Conservation (phyloP, 192 early-diverging fungal genomes). For the Entomortierella beljakovae region DNA sequence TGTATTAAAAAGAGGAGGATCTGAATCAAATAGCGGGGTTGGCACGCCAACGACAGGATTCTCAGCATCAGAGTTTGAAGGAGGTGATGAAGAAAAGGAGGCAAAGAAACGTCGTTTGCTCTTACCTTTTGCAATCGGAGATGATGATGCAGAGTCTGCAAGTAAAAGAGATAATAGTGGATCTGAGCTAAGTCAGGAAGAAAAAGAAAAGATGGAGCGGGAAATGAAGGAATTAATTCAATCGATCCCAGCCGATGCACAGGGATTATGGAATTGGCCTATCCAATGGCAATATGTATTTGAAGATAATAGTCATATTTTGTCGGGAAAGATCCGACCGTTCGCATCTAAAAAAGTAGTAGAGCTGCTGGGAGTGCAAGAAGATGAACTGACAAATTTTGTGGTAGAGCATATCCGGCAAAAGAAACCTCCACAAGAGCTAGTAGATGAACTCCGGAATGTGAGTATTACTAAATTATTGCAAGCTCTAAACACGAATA, state of each 20-base stretch:
- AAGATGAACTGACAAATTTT: conserved; percentile 84
- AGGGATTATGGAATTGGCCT: conserved; percentile 76
- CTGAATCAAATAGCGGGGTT: conserved; percentile 21
- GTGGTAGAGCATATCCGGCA: conserved; percentile 77
- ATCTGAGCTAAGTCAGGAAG: conserved; percentile 54
- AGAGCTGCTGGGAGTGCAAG: conserved; percentile 84
- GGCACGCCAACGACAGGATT: conserved; percentile 26
- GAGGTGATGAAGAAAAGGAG: conserved; percentile 64
- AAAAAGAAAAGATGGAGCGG: conserved; percentile 72
- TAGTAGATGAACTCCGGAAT: conserved; percentile 83
- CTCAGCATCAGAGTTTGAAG: conserved; percentile 53
- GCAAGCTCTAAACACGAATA: no score
- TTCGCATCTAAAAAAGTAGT: conserved; percentile 83
- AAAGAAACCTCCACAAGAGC: conserved; percentile 69
- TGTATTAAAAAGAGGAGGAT: conserved; percentile 26
- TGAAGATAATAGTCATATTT: conserved; percentile 60
- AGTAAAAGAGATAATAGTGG: conserved; percentile 30
- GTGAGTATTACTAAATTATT: conserved; percentile 56
- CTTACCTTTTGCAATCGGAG: conserved; percentile 64
- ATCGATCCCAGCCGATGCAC: conserved; percentile 75
- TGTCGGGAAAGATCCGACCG: conserved; percentile 76
- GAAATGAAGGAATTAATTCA: conserved; percentile 75
- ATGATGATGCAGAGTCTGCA: conserved; percentile 54
- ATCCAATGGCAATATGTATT: conserved; percentile 84
- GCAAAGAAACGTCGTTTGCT: conserved; percentile 58